phyloP scores from a whole-genome alignment of 768 basidiomycete genomes.

The Pleurotus platypus region DNA sequence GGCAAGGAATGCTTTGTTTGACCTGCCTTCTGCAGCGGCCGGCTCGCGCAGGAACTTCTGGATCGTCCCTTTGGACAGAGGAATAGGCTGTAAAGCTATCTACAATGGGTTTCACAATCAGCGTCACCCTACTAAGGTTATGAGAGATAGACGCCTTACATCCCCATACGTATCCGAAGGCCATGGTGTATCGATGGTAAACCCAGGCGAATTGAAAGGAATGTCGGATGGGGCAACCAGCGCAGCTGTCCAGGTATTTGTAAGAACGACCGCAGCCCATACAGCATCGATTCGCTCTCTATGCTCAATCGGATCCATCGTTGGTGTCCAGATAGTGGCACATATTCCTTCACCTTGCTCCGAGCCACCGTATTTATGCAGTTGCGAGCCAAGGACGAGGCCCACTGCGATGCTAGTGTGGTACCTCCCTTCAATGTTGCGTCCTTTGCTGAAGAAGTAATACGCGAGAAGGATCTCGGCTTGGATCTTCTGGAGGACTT shows the following conservation, averaged over 20 bases:
- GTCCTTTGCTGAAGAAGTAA: slow-evolving; percentile 46
- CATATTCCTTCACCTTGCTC: slow-evolving; percentile 8
- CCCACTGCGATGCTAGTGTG: slow-evolving; percentile 44
- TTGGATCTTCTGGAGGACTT: slow-evolving; percentile 42
- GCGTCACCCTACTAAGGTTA: not conserved
- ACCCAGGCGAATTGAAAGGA: slow-evolving; percentile 31
- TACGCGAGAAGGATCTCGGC: slow-evolving; percentile 50
- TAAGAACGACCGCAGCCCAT: slow-evolving; percentile 34
- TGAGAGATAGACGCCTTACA: slow-evolving; percentile 12
- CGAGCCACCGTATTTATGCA: slow-evolving; percentile 27
- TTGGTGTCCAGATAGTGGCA: slow-evolving; percentile 24
- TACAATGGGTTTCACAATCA: no score
- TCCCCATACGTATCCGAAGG: slow-evolving; percentile 21
- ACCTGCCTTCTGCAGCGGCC: slow-evolving; percentile 20
- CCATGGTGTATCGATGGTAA: slow-evolving; percentile 32
- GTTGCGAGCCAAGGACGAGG: slow-evolving; percentile 29
- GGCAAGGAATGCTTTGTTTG: slow-evolving; percentile 21
- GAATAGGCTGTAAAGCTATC: not conserved
- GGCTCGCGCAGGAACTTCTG: slow-evolving; percentile 20
- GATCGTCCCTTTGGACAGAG: slow-evolving; percentile 19
- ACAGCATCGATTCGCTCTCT: slow-evolving; percentile 30
- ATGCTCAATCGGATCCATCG: slow-evolving; percentile 20
- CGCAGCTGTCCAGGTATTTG: slow-evolving; percentile 42
- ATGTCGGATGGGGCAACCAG: slow-evolving; percentile 40
- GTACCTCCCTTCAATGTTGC: slow-evolving; percentile 45